Evolutionary conservation across 192 early-diverging fungal genomes (phyloP), one percentile per base, ranked within the genome.

Genomic region (Phlyctochytrium arcticum): DNA sequence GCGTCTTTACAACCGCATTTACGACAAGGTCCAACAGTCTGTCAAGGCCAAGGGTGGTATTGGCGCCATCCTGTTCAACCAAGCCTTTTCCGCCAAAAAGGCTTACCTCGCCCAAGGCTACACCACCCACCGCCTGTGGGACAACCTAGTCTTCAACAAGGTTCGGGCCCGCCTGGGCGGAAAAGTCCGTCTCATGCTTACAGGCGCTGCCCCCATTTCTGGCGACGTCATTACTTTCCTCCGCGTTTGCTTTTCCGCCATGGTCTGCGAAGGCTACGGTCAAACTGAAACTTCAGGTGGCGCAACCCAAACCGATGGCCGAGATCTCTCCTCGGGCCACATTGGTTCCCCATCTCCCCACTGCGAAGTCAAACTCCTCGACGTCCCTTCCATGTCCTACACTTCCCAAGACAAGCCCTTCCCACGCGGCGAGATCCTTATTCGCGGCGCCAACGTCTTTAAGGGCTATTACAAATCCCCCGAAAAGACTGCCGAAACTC

Each of bases 401-500:
- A 73, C 69, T 19, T 76, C 88, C 6, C 81, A 85, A 8, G 96
- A 99, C 71, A 83, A 87, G 73, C 94, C 94, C 12, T 74, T 73
- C 63, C 92, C 96, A n/a, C 87, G 96, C 31, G 96, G 96, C 60
- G 96, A 99, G 78, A 83, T 99, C 48, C 88, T 87, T 90, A 5
- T 56, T 47, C 37, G 71, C 88, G 31, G 75, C 72, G 3, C 89
- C 86, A 9, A 70, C 83, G 39, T 79, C 77, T 27, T 81, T 23
- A 65, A 70, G 71, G 26, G 90, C 91, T 77, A 76, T 93, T 77
- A 69, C 57, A 78, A 80, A 37, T 57, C 67, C 10, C 71, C 68
- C 6, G 77, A 67, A 17, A 78, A 80, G 71, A 83, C 81, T 10
- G 58, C 3, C 19, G 50, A 53, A 30, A 53, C 50, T 15, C 60